These are phyloP conservation scores for Saccharomyces hybrid DNA, from an alignment of 1,139 yeast genomes.

Conservation along the genomic window DNA sequence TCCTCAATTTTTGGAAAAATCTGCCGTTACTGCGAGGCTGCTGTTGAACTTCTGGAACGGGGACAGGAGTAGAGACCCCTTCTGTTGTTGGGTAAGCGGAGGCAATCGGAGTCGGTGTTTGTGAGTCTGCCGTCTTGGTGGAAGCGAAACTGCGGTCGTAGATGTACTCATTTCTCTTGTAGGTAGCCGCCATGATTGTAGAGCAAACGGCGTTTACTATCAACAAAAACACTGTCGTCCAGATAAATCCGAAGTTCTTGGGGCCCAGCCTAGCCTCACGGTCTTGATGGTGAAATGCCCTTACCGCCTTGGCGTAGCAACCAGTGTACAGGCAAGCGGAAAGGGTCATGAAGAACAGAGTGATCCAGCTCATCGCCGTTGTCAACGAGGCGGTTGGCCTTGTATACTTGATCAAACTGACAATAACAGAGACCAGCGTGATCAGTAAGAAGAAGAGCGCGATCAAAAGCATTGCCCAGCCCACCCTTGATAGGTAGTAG, in stretches of 20 bases:
- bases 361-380: constrained; percentile 33
- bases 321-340: constrained; percentile 57
- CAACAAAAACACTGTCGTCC: constrained; percentile 49
- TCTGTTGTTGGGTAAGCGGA: not conserved
- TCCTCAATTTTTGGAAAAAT: not conserved
- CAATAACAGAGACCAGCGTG: constrained; percentile 12
- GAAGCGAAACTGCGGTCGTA: not conserved
- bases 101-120: not conserved
- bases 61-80: not conserved
- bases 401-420: not conserved
- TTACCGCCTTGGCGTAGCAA: constrained; percentile 51
- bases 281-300: constrained; percentile 44
- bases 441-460: constrained; percentile 47
- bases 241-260: constrained; percentile 50
- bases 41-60: not conserved
- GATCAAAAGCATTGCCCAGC: constrained; percentile 56
- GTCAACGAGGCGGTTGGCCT: constrained; percentile 31
- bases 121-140: not conserved
- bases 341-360: constrained; percentile 46
- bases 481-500: constrained; percentile 55
- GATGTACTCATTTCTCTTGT: constrained; percentile 1
- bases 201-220: constrained; percentile 26
- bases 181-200: not conserved
- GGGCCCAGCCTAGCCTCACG: constrained; percentile 44
- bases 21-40: not conserved